Conservation (phyloP, 192 early-diverging fungal species). For the Funneliformis mosseae region DNA sequence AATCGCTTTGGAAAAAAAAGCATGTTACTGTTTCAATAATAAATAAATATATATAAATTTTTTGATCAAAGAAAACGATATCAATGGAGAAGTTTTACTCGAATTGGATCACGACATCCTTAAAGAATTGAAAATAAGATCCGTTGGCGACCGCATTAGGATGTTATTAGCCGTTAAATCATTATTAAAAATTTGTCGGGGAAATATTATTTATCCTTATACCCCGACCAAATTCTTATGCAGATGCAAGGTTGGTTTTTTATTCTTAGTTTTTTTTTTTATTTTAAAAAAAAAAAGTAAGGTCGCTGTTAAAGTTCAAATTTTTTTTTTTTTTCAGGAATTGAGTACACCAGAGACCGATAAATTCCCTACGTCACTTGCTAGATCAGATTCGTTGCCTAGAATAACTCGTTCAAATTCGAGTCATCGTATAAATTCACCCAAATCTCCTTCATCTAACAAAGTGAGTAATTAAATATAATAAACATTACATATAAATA, state of each 20-base stretch:
- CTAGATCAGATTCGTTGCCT: constrained; percentile 14
- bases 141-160: constrained; percentile 82
- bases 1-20: no score
- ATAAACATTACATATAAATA: neutral
- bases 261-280: neutral
- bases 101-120: constrained; percentile 84
- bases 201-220: constrained; percentile 22
- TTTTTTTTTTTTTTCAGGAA: neutral
- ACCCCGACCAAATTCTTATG: neutral
- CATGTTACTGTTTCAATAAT: no score
- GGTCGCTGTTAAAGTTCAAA: no score
- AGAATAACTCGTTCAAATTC: neutral
- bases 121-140: constrained; percentile 78
- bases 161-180: constrained; percentile 77
- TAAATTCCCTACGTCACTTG: neutral
- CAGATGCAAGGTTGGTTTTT: neutral
- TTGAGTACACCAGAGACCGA: constrained; percentile 4
- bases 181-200: constrained; percentile 63
- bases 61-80: constrained; percentile 60
- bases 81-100: constrained; percentile 80
- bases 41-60: constrained; percentile 16
- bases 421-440: neutral
- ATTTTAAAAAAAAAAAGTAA: no score
- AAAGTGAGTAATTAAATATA: neutral
- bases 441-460: neutral